Conservation (phyloP, 2,329 filamentous ascomycete genomes). For the Fusarium coicis region DNA sequence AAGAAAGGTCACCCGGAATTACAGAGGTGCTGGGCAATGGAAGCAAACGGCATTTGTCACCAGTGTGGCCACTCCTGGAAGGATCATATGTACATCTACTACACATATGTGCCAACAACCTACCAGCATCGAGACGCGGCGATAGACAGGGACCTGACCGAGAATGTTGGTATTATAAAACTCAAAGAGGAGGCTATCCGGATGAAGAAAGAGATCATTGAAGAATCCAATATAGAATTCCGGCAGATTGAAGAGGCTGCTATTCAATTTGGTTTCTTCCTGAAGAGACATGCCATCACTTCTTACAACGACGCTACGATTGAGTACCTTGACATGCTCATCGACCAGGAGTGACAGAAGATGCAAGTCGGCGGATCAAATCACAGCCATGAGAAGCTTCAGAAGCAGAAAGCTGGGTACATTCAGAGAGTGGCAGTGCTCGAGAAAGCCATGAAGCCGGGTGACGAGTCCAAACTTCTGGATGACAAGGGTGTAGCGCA, state of each 20-base stretch:
- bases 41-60: not conserved
- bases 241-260: conserved; percentile 14
- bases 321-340: conserved; percentile 15
- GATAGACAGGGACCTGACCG: not conserved
- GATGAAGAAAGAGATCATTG: not conserved
- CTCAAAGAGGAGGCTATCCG: not conserved
- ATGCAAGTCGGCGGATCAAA: conserved; percentile 2
- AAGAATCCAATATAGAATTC: too few species aligned
- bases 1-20: not conserved
- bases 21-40: not conserved
- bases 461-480: not conserved
- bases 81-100: conserved; percentile 25
- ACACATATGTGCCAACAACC: not conserved
- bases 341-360: conserved; percentile 2
- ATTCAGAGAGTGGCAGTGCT: conserved; percentile 10
- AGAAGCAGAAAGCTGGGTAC: conserved; percentile 6
- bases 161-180: not conserved
- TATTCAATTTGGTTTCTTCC: conserved; percentile 17
- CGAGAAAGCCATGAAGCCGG: conserved; percentile 8
- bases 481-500: not conserved
- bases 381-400: not conserved
- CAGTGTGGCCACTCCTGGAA: conserved; percentile 6
- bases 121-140: not conserved
- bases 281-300: conserved; percentile 6
- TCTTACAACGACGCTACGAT: conserved; percentile 16